Percentiles rank a stretch among this genome's conserved stretches.
Evolutionary conservation across 805 yeast genomes (phyloP).

Genomic region (Zygoascus bituminiphila): DNA sequence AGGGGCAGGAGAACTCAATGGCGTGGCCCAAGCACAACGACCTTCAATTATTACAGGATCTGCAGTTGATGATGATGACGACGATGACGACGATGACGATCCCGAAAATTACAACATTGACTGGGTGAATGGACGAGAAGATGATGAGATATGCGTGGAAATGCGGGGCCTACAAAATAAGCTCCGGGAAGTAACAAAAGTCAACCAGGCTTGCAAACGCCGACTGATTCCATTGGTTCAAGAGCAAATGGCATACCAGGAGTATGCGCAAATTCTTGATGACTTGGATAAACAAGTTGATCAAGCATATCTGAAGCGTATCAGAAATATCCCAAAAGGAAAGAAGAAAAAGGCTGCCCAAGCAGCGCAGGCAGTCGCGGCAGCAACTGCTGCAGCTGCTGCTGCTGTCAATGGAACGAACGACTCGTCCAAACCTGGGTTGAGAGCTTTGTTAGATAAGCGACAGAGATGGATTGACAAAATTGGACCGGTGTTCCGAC

Average conservation of each 20-base stretch:
- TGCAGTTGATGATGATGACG: slow-evolving; percentile 19
- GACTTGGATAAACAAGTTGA: slow-evolving; percentile 96
- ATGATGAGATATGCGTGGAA: slow-evolving; percentile 88
- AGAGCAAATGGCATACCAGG: slow-evolving; percentile 91
- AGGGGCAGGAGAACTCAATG: neutral
- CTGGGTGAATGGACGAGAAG: slow-evolving; percentile 79
- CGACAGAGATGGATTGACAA: slow-evolving; percentile 80
- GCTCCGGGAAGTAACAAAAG: slow-evolving; percentile 48
- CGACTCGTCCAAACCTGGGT: slow-evolving; percentile 43
- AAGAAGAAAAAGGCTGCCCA: slow-evolving; percentile 38
- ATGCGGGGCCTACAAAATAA: slow-evolving; percentile 64
- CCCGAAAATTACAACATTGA: slow-evolving; percentile 38
- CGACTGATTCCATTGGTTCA: slow-evolving; percentile 64
- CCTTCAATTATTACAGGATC: slow-evolving; percentile 4
- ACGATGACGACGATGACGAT: slow-evolving; percentile 19
- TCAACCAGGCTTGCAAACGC: slow-evolving; percentile 62
- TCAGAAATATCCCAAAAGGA: slow-evolving; percentile 62
- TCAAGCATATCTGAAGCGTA: slow-evolving; percentile 79
- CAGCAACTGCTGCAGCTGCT: slow-evolving; percentile 20
- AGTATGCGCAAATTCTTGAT: slow-evolving; percentile 79
- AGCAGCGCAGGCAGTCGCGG: slow-evolving; percentile 12
- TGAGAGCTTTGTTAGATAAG: slow-evolving; percentile 74
- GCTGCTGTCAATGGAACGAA: slow-evolving; percentile 28
- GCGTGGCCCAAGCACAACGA: slow-evolving; percentile 1
- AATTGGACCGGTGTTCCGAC: slow-evolving; percentile 77